These are phyloP conservation scores for Coprinopsis marcescibilis DNA, from an alignment of 768 basidiomycete species.

Conservation along the genomic window DNA sequence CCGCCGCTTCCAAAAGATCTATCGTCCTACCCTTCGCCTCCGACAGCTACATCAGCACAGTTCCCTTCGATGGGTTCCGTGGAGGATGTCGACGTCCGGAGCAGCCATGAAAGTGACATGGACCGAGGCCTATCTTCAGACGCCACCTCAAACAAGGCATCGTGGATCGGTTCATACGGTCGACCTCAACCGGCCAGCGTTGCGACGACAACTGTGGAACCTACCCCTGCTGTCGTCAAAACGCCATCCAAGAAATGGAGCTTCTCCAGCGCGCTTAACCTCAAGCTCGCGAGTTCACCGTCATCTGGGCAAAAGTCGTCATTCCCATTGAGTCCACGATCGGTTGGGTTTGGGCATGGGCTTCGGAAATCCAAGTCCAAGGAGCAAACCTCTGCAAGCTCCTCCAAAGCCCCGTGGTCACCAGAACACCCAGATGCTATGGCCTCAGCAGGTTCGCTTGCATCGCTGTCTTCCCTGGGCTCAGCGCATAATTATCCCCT, in stretches of 20 bases:
- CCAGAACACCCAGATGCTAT: conserved; percentile 70
- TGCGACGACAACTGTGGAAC: conserved; percentile 36
- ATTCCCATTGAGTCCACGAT: conserved; percentile 62
- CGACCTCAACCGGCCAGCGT: conserved; percentile 16
- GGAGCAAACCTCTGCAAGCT: conserved; percentile 48
- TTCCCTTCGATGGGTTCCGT: conserved; percentile 39
- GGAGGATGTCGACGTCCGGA: conserved; percentile 39
- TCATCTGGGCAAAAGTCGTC: conserved; percentile 52
- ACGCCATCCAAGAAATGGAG: conserved; percentile 97
- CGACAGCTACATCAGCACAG: conserved; percentile 49
- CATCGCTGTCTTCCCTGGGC: conserved; percentile 68
- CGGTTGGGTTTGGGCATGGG: conserved; percentile 61
- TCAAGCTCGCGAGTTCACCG: conserved; percentile 64
- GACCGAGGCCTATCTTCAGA: conserved; percentile 48
- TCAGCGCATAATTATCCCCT: conserved; percentile 45
- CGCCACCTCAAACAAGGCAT: conserved; percentile 32
- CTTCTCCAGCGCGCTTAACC: conserved; percentile 79
- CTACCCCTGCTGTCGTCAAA: conserved; percentile 47
- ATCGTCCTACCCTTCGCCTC: conserved; percentile 69
- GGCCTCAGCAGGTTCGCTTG: conserved; percentile 70
- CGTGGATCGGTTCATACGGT: conserved; percentile 32
- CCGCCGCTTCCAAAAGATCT: conserved; percentile 90
- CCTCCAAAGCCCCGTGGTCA: conserved; percentile 54
- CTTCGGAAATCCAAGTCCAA: conserved; percentile 65
- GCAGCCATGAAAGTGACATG: conserved; percentile 39